Base-by-base conservation (phyloP, 306 rosid species). In the Lotus japonicus region DNA sequence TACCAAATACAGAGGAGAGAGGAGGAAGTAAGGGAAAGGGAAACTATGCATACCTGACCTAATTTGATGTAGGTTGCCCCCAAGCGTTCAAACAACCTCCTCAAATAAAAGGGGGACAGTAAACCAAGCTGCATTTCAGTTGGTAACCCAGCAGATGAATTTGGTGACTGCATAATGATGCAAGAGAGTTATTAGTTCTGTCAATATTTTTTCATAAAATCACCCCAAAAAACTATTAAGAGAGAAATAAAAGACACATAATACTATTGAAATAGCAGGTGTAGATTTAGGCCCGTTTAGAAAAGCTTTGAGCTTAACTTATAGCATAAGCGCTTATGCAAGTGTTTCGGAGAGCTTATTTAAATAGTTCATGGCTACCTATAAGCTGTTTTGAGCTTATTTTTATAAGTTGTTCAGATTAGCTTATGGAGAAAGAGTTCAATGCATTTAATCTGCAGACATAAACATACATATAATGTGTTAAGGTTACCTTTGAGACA, bases 51-150 rank as follows among this genome's bases (percentile, higher is more conserved):
- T 85, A 94, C 98, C 96, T 94, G 98, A 41, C 98, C 98, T 72
- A 94, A 72, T 74, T 90, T 94, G 80, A 94, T 79, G 81, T 94
- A 94, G 31, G 97, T 90, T 68, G 97, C 97, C 5, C 97, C 98
- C 92, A 94, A 81, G 70, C 97, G 95, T 80, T 94, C 98, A 45
- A 94, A 90, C 71, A 90, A 72, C 69, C 83, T 86, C 80, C 98
- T 88, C 85, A 94, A 66, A 74, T 94, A 88, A 74, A 81, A 26
- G 38, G 98, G 97, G 41, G 98, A 86, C 45, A 90, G 67, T 72
- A 86, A 73, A 72, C 97, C 96, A 80, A 83, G 89, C 87, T 86
- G 97, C 82, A 85, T 0, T 74, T 90, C 90, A 53, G 82, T 75
- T 4, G 88, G 88, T 73, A 88, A 72, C 63, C 91, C 86, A 54